Conservation (phyloP, 768 basidiomycete species). For the Mycena pura region DNA sequence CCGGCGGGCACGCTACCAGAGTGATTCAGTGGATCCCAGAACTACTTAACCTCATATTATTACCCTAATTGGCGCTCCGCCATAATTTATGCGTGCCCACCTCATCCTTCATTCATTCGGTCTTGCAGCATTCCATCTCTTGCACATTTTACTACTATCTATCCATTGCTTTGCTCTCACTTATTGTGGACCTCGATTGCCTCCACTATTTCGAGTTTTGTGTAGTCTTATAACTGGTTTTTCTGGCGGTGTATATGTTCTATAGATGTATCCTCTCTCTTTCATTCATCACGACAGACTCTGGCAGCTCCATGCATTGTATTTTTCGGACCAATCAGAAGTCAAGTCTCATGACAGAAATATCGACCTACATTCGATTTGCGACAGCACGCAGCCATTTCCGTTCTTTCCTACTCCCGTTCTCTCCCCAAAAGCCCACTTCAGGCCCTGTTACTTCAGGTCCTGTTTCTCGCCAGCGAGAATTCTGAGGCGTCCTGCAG, state of each 20-base stretch:
- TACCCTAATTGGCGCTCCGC: conserved; percentile 39
- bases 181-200: conserved; percentile 3
- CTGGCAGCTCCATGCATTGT: too few species aligned
- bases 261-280: neutral
- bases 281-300: too few species aligned
- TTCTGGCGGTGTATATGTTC: neutral
- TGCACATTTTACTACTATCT: neutral
- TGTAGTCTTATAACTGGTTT: neutral
- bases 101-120: too few species aligned
- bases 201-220: too few species aligned
- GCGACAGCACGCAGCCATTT: neutral
- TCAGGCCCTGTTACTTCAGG: too few species aligned
- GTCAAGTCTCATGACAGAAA: too few species aligned
- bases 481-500: too few species aligned
- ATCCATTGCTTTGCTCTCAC: conserved; percentile 1
- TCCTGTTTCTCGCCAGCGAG: too few species aligned
- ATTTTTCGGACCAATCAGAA: too few species aligned
- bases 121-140: conserved; percentile 18
- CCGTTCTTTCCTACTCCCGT: neutral
- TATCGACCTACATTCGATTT: too few species aligned
- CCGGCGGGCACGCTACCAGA: conserved; percentile 60
- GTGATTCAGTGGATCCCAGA: conserved; percentile 81
- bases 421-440: neutral
- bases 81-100: too few species aligned
- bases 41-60: conserved; percentile 59